phyloP scores from a whole-genome alignment of 441 rosid genomes.

The Corymbia calophylla region DNA sequence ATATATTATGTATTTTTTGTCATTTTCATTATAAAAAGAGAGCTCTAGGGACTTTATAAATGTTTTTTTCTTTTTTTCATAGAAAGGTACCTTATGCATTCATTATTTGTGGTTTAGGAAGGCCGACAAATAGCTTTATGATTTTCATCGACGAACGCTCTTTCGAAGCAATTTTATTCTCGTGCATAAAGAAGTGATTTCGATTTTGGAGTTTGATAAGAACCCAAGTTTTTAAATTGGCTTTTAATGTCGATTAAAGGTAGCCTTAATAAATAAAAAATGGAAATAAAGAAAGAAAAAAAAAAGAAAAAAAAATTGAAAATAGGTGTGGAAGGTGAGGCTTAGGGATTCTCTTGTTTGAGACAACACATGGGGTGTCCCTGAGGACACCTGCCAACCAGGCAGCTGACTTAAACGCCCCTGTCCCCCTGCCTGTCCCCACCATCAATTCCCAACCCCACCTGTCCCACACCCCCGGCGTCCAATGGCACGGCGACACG shows the following conservation, averaged over 20 bases:
- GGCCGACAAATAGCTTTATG: neutral
- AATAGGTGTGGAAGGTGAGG: neutral
- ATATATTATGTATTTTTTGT: neutral
- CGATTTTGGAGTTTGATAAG: neutral
- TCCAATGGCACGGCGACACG: neutral
- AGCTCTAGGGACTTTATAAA: neutral
- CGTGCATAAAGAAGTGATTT: neutral
- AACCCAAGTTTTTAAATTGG: neutral
- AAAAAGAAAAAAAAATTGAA: neutral
- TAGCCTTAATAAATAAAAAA: no score
- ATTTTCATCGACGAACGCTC: neutral
- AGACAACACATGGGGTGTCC: slow-evolving; percentile 34
- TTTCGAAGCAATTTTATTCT: neutral
- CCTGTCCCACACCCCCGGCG: neutral
- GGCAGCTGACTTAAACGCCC: slow-evolving; percentile 29
- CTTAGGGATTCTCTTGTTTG: neutral
- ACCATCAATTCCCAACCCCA: neutral
- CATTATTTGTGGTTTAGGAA: neutral
- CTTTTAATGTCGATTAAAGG: neutral
- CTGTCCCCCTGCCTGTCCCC: slow-evolving; percentile 23
- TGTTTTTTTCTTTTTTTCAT: neutral
- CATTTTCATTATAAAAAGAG: neutral
- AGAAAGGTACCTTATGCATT: neutral
- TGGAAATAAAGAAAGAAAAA: neutral
- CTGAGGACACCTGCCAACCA: slow-evolving; percentile 42